Evolutionary conservation across 1,284 basidiomycete genomes (phyloP), one percentile per base, ranked within the genome.

Genomic region (Trichosporon sp.): DNA sequence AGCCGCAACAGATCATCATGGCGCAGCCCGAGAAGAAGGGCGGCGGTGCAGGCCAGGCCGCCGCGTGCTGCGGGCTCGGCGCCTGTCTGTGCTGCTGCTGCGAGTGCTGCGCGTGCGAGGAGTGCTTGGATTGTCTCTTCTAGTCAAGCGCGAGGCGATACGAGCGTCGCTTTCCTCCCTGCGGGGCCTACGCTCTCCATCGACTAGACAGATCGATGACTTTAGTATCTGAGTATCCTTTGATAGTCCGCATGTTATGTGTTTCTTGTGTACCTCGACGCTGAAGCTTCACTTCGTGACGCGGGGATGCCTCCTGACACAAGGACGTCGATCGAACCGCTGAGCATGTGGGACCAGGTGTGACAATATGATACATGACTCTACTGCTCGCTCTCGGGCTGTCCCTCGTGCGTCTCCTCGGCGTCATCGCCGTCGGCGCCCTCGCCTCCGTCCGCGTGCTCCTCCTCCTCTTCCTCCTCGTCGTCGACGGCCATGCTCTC

Each of bases 401-500:
- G 64, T 18, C 13, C 68, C 18, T 60, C 64, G 18, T 62, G 51
- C 56, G 65, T 47, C 60, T 67, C 68, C 27, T 65, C 60, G 18
- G 23, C 66, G 23, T 31, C 66, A 58, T 65, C 44, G 21, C 51
- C 65, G 23, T 67, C 72, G 3, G 66, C 71, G 7, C 69, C 73
- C 32, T 71, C 71, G 12, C 67, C 71, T n/a, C n/a, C n/a, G 15
- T 60, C 71, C 21, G 72, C 75, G 18, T 51, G 69, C n/a, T 74
- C 72, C 21, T 71, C 74, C 0, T 70, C 75, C 15, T 80, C 84
- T 0, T 79, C 80, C 13, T 80, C 81, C 11, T 81, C 82, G 15
- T 76, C 78, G 11, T 79, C 78, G 12, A 68, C 70, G 4, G 44
- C 70, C 64, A 68, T 70, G 44, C 68, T 70, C 44, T 67, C 69